phyloP scores from a whole-genome alignment of 352 stramenopile species.

The Phytopythium mirpurense region DNA sequence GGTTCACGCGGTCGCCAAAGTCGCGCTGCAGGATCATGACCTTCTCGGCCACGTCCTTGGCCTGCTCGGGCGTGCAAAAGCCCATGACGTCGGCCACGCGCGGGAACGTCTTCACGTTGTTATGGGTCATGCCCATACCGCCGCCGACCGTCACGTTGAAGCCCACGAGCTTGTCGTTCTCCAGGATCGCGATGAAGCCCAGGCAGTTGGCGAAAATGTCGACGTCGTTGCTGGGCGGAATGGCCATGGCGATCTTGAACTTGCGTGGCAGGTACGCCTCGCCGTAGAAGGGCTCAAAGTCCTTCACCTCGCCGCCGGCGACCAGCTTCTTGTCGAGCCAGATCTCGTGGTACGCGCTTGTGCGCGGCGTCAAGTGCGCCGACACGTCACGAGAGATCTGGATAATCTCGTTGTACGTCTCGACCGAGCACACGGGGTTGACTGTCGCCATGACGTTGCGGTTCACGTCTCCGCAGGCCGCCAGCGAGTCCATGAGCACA shows the following conservation, averaged over 20 bases:
- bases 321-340: constrained; percentile 98
- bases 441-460: constrained; percentile 96
- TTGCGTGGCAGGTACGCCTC: constrained; percentile 97
- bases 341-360: constrained; percentile 95
- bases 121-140: constrained; percentile 97
- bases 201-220: constrained; percentile 98
- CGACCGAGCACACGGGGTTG: constrained; percentile 84
- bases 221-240: constrained; percentile 96
- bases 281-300: constrained; percentile 98
- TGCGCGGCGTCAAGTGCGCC: constrained; percentile 92
- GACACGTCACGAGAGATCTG: constrained; percentile 87
- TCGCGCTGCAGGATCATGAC: constrained; percentile 94
- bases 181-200: constrained; percentile 91
- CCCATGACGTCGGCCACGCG: constrained; percentile 94
- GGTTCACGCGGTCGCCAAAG: constrained; percentile 95
- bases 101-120: constrained; percentile 97
- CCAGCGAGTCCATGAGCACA: constrained; percentile 92
- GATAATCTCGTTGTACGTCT: constrained; percentile 84
- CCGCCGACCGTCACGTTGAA: constrained; percentile 97
- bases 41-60: constrained; percentile 87
- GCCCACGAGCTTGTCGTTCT: constrained; percentile 78
- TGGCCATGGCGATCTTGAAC: constrained; percentile 98
- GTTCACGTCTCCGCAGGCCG: constrained; percentile 96
- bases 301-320: constrained; percentile 87
- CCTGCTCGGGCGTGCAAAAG: constrained; percentile 94